Evolutionary conservation across 208 protist species (phyloP).

Genomic region (Crithidia acanthocephali): DNA sequence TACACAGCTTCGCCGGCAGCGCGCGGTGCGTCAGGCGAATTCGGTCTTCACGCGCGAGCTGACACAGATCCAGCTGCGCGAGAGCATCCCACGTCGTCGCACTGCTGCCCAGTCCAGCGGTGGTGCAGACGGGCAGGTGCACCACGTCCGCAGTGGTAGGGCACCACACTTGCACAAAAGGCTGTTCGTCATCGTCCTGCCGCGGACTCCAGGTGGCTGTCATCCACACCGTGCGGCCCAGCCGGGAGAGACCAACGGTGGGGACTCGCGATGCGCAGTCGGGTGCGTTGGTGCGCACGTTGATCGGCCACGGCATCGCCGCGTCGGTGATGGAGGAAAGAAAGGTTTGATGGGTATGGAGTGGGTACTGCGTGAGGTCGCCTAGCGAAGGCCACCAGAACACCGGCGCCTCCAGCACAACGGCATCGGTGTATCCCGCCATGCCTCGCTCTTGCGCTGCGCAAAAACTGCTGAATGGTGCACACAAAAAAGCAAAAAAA

Average conservation of each 20-base stretch:
- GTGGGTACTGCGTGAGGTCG: slow-evolving; percentile 46
- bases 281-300: not conserved
- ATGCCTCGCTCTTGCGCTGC: not conserved
- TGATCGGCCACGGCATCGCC: slow-evolving; percentile 27
- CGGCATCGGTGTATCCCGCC: slow-evolving; percentile 54
- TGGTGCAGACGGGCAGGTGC: slow-evolving; percentile 22
- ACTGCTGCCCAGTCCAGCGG: slow-evolving; percentile 16
- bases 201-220: slow-evolving; percentile 40
- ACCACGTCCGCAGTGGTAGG: slow-evolving; percentile 42
- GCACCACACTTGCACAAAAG: slow-evolving; percentile 42
- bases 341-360: slow-evolving; percentile 48
- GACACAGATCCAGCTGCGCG: slow-evolving; percentile 1
- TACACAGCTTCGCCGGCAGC: slow-evolving; percentile 1
- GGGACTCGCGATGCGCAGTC: not conserved
- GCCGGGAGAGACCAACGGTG: slow-evolving; percentile 52
- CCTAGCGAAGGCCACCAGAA: slow-evolving; percentile 75
- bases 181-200: not conserved
- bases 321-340: slow-evolving; percentile 43
- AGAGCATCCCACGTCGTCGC: slow-evolving; percentile 8
- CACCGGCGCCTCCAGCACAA: slow-evolving; percentile 54
- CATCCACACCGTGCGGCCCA: slow-evolving; percentile 60
- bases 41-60: slow-evolving; percentile 18
- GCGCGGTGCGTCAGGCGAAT: slow-evolving; percentile 26
- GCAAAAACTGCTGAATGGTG: not conserved
- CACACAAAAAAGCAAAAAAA: too few relatives aligned